A percentile compares a stretch with the other conserved stretches of the same genome.
phyloP scores from a whole-genome alignment of 805 yeast genomes.

The Candida awuae region DNA sequence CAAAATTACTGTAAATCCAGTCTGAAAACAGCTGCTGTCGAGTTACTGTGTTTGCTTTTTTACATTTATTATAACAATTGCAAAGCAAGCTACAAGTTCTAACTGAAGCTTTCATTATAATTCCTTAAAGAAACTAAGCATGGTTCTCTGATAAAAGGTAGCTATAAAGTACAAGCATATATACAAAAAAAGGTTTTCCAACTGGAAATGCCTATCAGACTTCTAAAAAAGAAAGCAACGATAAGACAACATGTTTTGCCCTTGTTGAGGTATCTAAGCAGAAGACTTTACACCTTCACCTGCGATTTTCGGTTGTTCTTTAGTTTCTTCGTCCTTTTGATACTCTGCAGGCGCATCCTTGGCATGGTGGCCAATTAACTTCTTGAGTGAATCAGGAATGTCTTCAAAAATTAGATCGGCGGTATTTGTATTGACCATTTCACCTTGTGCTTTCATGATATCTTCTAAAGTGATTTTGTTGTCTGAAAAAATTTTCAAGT shows the following conservation, averaged over 20 bases:
- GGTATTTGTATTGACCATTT: slow-evolving; percentile 53
- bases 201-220: too few relatives aligned
- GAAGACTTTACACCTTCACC: slow-evolving; percentile 1
- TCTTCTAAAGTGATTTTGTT: slow-evolving; percentile 71
- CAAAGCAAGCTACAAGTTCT: too few relatives aligned
- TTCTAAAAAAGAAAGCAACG: background rate
- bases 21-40: too few relatives aligned
- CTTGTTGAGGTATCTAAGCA: background rate
- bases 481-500: slow-evolving; percentile 76
- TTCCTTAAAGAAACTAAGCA: too few relatives aligned
- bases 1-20: too few relatives aligned
- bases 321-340: slow-evolving; percentile 7
- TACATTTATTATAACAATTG: too few relatives aligned
- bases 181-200: too few relatives aligned
- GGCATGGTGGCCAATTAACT: slow-evolving; percentile 55
- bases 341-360: slow-evolving; percentile 53
- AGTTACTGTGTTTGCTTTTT: too few relatives aligned
- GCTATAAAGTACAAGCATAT: too few relatives aligned
- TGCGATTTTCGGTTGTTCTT: slow-evolving; percentile 11
- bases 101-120: too few relatives aligned
- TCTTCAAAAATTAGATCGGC: slow-evolving; percentile 66
- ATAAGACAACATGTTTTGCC: slow-evolving; percentile 4
- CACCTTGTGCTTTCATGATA: slow-evolving; percentile 67
- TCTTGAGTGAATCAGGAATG: slow-evolving; percentile 48
- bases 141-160: too few relatives aligned